These are phyloP conservation scores for Plasmodium gaboni DNA, from an alignment of 169 alveolate species.

Conservation along the genomic window DNA sequence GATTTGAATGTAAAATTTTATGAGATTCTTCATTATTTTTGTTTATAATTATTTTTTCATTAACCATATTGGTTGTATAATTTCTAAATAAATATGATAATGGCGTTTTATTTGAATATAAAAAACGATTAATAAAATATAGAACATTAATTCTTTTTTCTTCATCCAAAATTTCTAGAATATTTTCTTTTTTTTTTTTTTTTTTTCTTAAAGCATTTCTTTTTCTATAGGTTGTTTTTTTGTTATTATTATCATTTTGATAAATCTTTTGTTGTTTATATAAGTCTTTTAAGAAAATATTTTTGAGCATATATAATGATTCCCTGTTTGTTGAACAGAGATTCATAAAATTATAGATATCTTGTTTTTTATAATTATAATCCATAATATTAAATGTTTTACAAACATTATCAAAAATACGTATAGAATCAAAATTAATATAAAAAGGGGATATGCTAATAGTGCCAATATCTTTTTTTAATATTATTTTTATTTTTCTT, in stretches of 20 bases:
- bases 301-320: slow-evolving; percentile 11
- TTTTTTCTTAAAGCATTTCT: not conserved
- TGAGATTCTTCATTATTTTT: no score
- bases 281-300: slow-evolving; percentile 38
- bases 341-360: slow-evolving; percentile 28
- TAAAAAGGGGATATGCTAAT: slow-evolving; percentile 69
- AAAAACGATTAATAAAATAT: slow-evolving; percentile 64
- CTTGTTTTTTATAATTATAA: slow-evolving; percentile 48
- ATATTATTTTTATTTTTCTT: slow-evolving; percentile 66
- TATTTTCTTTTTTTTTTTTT: slow-evolving; percentile 15
- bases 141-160: slow-evolving; percentile 58
- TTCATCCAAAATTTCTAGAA: slow-evolving; percentile 33
- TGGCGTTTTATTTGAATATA: slow-evolving; percentile 64
- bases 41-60: not conserved
- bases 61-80: not conserved
- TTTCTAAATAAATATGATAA: slow-evolving; percentile 51
- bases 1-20: no score
- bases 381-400: slow-evolving; percentile 26
- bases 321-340: slow-evolving; percentile 7
- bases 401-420: slow-evolving; percentile 51
- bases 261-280: slow-evolving; percentile 53
- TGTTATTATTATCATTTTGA: slow-evolving; percentile 23
- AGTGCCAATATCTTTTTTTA: slow-evolving; percentile 64
- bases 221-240: slow-evolving; percentile 29
- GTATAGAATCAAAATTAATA: slow-evolving; percentile 44